These are phyloP conservation scores for Phytophthora palmivora DNA, from an alignment of 352 stramenopile species.

Conservation along the genomic window DNA sequence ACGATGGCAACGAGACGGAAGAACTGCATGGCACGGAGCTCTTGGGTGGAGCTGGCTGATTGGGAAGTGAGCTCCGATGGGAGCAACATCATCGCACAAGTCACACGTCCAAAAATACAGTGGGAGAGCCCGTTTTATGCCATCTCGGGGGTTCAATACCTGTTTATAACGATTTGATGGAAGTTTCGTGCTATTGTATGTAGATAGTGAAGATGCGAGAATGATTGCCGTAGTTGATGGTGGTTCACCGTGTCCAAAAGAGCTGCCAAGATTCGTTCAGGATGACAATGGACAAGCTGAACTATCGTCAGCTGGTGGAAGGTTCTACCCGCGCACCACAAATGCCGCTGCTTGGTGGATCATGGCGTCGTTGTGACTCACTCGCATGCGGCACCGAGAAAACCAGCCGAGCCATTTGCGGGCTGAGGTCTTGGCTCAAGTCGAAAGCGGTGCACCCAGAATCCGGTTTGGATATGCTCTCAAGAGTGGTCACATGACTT, in stretches of 20 bases:
- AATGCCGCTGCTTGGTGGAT: background rate
- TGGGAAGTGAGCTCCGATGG: conserved; percentile 15
- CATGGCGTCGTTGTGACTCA: background rate
- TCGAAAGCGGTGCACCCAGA: conserved; percentile 6
- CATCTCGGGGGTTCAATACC: background rate
- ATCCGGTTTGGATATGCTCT: conserved; percentile 1
- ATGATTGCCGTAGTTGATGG: no score
- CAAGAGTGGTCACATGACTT: no score
- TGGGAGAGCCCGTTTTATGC: background rate
- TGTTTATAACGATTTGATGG: background rate
- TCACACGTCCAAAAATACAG: conserved; percentile 17
- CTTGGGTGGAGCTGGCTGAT: conserved; percentile 14
- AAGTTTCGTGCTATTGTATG: no score
- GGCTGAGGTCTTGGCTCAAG: conserved; percentile 2
- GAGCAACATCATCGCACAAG: background rate
- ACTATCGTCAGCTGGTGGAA: conserved; percentile 2
- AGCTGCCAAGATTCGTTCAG: conserved; percentile 8
- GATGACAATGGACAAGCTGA: conserved; percentile 1
- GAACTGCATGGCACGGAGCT: conserved; percentile 21
- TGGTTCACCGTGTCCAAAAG: conserved; percentile 21
- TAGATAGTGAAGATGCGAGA: no score
- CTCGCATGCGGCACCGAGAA: conserved; percentile 6
- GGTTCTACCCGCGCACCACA: conserved; percentile 6
- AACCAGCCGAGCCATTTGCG: conserved; percentile 1
- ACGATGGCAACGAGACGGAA: conserved; percentile 8